Conservation (phyloP, 2,329 filamentous ascomycete species). For the Exophiala xenobiotica region DNA sequence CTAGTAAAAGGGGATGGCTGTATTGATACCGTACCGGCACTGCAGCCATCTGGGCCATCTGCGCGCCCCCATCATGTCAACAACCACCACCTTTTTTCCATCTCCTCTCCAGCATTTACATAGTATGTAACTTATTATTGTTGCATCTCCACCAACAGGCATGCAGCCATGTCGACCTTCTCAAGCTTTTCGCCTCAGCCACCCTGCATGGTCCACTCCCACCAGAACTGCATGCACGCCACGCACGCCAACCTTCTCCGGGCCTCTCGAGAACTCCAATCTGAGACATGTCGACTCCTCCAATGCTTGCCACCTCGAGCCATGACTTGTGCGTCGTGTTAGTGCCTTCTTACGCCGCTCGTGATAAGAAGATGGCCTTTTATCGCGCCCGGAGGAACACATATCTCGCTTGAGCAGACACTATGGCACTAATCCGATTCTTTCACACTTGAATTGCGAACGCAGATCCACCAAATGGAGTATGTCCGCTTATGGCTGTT, state of each 20-base stretch:
- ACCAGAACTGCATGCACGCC: too few species aligned
- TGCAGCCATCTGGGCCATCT: slow-evolving; percentile 6
- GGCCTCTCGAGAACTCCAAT: background rate
- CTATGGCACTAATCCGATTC: too few species aligned
- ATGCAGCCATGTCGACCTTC: background rate
- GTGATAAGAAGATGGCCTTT: too few species aligned
- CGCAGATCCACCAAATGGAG: too few species aligned
- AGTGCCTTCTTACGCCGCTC: background rate
- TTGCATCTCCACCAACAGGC: slow-evolving; percentile 1
- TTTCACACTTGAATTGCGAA: too few species aligned
- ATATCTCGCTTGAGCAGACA: too few species aligned
- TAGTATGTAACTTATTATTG: too few species aligned
- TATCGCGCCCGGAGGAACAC: too few species aligned
- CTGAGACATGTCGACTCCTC: slow-evolving; percentile 4
- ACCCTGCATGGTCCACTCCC: background rate
- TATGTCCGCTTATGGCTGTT: background rate
- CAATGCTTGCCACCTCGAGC: slow-evolving; percentile 1
- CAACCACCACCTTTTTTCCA: background rate
- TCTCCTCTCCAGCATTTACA: too few species aligned
- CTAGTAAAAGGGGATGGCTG: slow-evolving; percentile 18
- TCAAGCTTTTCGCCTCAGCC: background rate
- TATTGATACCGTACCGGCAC: slow-evolving; percentile 4
- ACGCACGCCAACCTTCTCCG: background rate
- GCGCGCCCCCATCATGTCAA: background rate
- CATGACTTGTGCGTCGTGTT: background rate